phyloP scores from a whole-genome alignment of 768 basidiomycete genomes.

The Pseudohyphozyma bogoriensis region DNA sequence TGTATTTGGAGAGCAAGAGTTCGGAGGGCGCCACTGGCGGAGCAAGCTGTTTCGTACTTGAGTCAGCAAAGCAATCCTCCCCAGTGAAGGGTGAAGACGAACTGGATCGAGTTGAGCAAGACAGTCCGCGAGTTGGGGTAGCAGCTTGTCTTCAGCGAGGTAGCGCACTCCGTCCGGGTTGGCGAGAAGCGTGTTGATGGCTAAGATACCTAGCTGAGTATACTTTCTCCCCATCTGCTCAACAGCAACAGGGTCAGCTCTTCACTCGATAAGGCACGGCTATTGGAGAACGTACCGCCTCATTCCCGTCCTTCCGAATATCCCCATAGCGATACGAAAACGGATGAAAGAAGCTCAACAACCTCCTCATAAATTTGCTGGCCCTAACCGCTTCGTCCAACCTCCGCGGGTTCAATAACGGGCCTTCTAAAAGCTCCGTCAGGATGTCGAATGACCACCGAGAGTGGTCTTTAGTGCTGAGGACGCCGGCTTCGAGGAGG shows the following conservation, averaged over 20 bases:
- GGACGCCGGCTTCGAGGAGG: slow-evolving; percentile 75
- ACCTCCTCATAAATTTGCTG: slow-evolving; percentile 72
- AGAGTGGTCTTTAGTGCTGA: slow-evolving; percentile 62
- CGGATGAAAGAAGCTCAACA: slow-evolving; percentile 92
- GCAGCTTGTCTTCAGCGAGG: slow-evolving; percentile 72
- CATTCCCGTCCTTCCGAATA: slow-evolving; percentile 54
- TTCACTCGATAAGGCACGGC: neutral
- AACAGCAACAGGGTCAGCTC: neutral
- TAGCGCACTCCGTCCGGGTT: slow-evolving; percentile 76
- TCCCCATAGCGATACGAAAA: slow-evolving; percentile 75
- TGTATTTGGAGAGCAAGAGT: slow-evolving; percentile 59
- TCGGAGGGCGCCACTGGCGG: slow-evolving; percentile 28
- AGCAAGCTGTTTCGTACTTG: neutral
- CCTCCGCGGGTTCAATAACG: slow-evolving; percentile 77
- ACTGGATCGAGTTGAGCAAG: slow-evolving; percentile 92
- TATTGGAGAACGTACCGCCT: neutral
- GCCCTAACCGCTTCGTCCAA: slow-evolving; percentile 91
- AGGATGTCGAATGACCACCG: slow-evolving; percentile 90
- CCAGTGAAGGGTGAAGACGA: slow-evolving; percentile 32
- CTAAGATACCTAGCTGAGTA: slow-evolving; percentile 71
- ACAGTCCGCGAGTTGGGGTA: slow-evolving; percentile 70
- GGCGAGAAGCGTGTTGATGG: slow-evolving; percentile 71
- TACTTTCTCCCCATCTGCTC: slow-evolving; percentile 73
- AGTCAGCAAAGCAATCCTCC: neutral
- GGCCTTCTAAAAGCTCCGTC: slow-evolving; percentile 82